Base-by-base conservation (phyloP, 495 filamentous ascomycete species). In the Trichoderma gamsii region DNA sequence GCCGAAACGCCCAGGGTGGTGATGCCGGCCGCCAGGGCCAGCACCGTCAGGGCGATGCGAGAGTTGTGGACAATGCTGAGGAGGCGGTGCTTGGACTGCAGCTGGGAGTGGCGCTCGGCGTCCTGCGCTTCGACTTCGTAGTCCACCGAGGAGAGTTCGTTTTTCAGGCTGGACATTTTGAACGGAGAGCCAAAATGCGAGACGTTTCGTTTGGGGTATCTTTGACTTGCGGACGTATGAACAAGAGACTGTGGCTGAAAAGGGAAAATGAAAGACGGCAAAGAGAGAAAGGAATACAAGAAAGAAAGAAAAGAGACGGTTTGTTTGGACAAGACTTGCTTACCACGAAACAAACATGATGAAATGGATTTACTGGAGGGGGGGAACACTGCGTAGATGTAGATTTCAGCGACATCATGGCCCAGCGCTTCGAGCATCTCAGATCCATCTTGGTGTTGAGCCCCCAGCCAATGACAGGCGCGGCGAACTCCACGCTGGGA, bases 11-110 rank as follows among this genome's bases (percentile, higher is more conserved):
- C 82, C 32, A 86, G 75, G 65, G 84, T 76, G 21, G 78, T 79
- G 63, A 85, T 68, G 66, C 79, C 79, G 71, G 81, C 79, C 27
- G 81, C 75, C 9, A 84, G 75, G 25, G 80, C 78, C n/a, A 86
- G 71, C n/a, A 69, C 71, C 6, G 79, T 84, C 41, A 82, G 74
- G 66, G 77, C 83, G 8, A 79, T 29, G 21, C 80, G 77, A 63
- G 76, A 76, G 65, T 72, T 76, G 72, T 85, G 77, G 69, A 81
- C 69, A 27, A 78, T 69, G 61, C 76, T 73, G 52, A 81, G 66
- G 59, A 70, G 67, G 23, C 73, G 76, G 52, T 75, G 64, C 63
- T 79, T 79, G 65, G 71, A 72, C 66, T 77, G 76, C 68, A 79
- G 74, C 12, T 25, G 27, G 25, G 21, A 12, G 11, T 27, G 41